Evolutionary conservation across 2,329 filamentous ascomycete genomes (phyloP), one percentile per base, ranked within the genome.

Genomic region (Incumbomyces delicatus): DNA sequence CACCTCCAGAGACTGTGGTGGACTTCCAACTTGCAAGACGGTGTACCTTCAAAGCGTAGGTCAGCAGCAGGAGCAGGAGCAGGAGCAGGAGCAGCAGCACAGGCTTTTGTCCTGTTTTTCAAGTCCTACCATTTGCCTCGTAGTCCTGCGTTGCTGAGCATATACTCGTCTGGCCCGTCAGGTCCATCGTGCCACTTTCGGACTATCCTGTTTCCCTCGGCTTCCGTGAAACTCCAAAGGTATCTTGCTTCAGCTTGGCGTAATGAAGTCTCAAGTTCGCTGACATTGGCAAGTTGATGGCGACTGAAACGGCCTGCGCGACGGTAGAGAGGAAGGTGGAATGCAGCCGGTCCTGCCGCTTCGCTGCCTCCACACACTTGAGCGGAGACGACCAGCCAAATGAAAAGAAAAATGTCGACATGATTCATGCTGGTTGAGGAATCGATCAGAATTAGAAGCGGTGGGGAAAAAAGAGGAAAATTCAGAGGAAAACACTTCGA

Each of bases 141-240:
- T 22, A 32, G 20, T 8, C 54, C 56, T 10, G 53, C 41, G 11
- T 51, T 50, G 16, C 52, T 51, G 45, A 57, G 51, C 10, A 58
- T 44, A 3, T 20, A 17, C 17, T 35, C 48, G 38, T 56, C 53
- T 20, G 46, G 30, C 6, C 36, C 48, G 20, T 51, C 47, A 6
- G 37, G 31, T 2, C 42, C 42, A 32, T 45, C 22, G 29, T 55
- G 56, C 40, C 60, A 59, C 32, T 52, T 56, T 29, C 61, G 50
- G 20, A 61, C 55, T 11, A 62, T 41, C 16, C 55, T 57, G 38
- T 63, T 62, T 7, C 56, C 57, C 12, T 56, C 53, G 12, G 60
- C 49, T 38, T 57, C 57, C 34, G 60, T 49, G 22, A 55, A 50
- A 32, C 53, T 60, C 2, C 56, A 50, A 29, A 56, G 53, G 48